Evolutionary conservation across 2,329 filamentous ascomycete genomes (phyloP).

Genomic region (Corniculantispora saksenae): DNA sequence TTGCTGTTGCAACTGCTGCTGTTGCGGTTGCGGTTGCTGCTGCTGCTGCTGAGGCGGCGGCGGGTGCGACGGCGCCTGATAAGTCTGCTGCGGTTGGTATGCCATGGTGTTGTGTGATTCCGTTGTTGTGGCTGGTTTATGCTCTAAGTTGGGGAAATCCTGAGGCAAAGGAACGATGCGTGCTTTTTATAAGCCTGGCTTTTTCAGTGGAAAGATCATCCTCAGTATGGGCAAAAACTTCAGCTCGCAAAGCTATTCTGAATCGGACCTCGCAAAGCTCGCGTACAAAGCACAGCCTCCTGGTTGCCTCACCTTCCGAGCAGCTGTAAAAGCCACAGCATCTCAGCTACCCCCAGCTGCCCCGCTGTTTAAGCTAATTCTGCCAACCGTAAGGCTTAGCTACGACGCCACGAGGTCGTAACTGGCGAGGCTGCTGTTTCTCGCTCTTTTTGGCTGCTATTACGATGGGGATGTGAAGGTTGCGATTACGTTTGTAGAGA

Average conservation of each 20-base stretch:
- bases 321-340: neutral
- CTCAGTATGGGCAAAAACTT: neutral
- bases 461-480: too few relatives aligned
- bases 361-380: neutral
- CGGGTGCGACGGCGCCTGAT: neutral
- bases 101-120: neutral
- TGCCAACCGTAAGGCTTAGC: too few relatives aligned
- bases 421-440: too few relatives aligned
- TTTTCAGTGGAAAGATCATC: too few relatives aligned
- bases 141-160: neutral
- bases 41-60: neutral
- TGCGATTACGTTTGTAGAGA: too few relatives aligned
- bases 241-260: neutral
- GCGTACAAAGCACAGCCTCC: neutral
- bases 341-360: neutral
- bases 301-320: neutral
- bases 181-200: too few relatives aligned
- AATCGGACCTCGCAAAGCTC: neutral
- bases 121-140: neutral
- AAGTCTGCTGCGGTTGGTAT: neutral
- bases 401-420: too few relatives aligned
- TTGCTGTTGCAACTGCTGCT: neutral
- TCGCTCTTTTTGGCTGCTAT: too few relatives aligned
- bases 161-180: neutral
- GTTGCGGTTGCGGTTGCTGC: conserved; percentile 17